These are phyloP conservation scores for Penicillium thymicola DNA, from an alignment of 2,329 filamentous ascomycete genomes.

Conservation along the genomic window DNA sequence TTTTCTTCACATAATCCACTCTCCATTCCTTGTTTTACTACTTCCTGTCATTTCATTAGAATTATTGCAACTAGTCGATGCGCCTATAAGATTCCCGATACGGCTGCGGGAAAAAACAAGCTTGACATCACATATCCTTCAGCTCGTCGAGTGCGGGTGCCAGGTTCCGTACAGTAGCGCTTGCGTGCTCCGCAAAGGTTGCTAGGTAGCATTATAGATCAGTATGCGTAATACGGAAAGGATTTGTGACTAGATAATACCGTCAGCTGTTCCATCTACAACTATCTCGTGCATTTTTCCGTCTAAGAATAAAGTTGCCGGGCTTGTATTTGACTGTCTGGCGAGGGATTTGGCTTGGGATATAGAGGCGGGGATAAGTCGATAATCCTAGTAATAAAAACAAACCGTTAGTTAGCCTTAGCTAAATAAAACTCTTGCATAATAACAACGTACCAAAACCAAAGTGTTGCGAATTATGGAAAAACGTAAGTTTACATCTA, in stretches of 20 bases:
- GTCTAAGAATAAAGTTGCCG: slow-evolving; percentile 22
- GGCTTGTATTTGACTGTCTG: slow-evolving; percentile 23
- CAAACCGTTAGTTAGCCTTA: not conserved
- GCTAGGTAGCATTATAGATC: not conserved
- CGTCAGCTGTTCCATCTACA: slow-evolving; percentile 26
- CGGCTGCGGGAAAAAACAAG: too few species aligned
- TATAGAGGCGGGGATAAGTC: slow-evolving; percentile 25
- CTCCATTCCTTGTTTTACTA: too few species aligned
- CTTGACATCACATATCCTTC: not conserved
- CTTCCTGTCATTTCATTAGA: too few species aligned
- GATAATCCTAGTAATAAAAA: slow-evolving; percentile 14
- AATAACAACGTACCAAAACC: slow-evolving; percentile 18
- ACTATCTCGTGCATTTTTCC: slow-evolving; percentile 28
- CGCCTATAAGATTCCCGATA: too few species aligned
- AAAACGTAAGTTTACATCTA: slow-evolving; percentile 27
- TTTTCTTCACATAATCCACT: too few species aligned
- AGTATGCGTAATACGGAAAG: not conserved
- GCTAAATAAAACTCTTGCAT: not conserved
- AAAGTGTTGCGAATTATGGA: slow-evolving; percentile 28
- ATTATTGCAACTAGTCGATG: too few species aligned
- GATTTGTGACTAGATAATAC: slow-evolving; percentile 4
- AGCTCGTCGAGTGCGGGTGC: not conserved
- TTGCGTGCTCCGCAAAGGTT: not conserved
- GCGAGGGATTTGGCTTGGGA: slow-evolving; percentile 17
- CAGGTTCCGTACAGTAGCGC: not conserved